Percentiles rank a stretch among this genome's conserved stretches.
phyloP scores from a whole-genome alignment of 371 early-diverging fungal genomes.

The Apophysomyces sp. region DNA sequence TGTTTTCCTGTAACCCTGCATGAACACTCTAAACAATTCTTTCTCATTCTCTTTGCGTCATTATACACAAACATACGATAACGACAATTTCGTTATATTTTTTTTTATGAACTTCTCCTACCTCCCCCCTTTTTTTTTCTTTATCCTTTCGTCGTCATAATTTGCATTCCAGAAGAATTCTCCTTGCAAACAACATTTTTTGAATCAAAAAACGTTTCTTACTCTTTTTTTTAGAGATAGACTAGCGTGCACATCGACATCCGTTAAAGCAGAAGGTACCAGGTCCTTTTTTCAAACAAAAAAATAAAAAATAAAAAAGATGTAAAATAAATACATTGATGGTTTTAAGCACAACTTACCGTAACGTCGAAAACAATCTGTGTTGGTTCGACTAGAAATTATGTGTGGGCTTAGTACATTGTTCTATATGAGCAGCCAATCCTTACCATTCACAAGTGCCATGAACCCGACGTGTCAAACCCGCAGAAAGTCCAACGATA shows the following conservation, averaged over 20 bases:
- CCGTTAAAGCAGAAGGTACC: neutral
- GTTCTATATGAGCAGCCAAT: neutral
- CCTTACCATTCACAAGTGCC: conserved; percentile 25
- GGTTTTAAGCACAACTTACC: neutral
- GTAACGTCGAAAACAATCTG: conserved; percentile 6
- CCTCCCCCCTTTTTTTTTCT: neutral
- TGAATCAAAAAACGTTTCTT: neutral
- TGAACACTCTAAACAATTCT: neutral
- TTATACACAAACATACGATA: neutral
- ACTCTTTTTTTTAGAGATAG: neutral
- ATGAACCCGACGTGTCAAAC: conserved; percentile 19
- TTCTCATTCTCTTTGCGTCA: neutral
- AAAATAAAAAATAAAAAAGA: no score
- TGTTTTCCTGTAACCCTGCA: neutral
- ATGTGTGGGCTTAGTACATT: neutral
- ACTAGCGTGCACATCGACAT: neutral
- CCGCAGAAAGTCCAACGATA: conserved; percentile 29
- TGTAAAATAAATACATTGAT: no score
- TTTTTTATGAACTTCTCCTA: neutral
- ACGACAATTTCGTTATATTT: neutral
- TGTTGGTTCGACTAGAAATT: conserved; percentile 1
- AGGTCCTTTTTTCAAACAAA: no score
- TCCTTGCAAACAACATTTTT: neutral
- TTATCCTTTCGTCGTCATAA: neutral
- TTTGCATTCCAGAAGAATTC: neutral